A percentile compares a stretch with the other conserved stretches of the same genome.
These are phyloP conservation scores for Apiotrichum montevideense DNA, from an alignment of 1,284 basidiomycete genomes.

Conservation along the genomic window DNA sequence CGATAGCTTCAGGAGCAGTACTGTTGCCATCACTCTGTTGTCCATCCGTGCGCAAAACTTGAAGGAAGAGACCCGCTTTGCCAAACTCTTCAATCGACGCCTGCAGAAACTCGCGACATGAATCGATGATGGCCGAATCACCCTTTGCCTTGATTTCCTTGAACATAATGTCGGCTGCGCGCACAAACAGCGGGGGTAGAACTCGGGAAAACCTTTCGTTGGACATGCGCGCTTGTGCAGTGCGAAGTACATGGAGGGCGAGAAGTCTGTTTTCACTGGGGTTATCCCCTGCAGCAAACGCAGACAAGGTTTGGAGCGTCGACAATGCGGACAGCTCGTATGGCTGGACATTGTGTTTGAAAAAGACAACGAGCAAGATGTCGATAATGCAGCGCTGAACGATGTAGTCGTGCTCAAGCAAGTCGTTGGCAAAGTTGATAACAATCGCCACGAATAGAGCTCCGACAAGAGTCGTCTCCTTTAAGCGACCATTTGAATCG, in stretches of 20 bases:
- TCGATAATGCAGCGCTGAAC: conserved; percentile 33
- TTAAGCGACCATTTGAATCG: conserved; percentile 10
- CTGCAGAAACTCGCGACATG: conserved; percentile 7
- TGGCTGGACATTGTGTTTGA: conserved; percentile 35
- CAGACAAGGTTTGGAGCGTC: conserved; percentile 26
- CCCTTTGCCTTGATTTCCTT: conserved; percentile 8
- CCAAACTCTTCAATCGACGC: conserved; percentile 19
- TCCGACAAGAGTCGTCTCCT: conserved; percentile 25
- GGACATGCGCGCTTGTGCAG: conserved; percentile 23
- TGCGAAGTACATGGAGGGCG: conserved; percentile 31
- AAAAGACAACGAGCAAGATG: conserved; percentile 32
- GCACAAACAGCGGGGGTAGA: conserved; percentile 24
- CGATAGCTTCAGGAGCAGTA: background rate
- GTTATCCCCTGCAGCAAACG: conserved; percentile 18
- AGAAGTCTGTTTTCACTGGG: conserved; percentile 31
- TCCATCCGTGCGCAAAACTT: conserved; percentile 21
- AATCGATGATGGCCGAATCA: conserved; percentile 9
- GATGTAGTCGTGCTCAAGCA: conserved; percentile 22
- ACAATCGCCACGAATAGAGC: conserved; percentile 32
- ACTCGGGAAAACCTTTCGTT: conserved; percentile 25
- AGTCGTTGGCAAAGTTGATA: conserved; percentile 27
- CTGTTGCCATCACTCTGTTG: background rate
- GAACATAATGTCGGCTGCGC: conserved; percentile 21
- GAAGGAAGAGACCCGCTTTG: conserved; percentile 28
- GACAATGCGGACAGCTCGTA: conserved; percentile 30